phyloP scores from a whole-genome alignment of 2,329 filamentous ascomycete genomes.

The Beauveria scarabaeidicola region DNA sequence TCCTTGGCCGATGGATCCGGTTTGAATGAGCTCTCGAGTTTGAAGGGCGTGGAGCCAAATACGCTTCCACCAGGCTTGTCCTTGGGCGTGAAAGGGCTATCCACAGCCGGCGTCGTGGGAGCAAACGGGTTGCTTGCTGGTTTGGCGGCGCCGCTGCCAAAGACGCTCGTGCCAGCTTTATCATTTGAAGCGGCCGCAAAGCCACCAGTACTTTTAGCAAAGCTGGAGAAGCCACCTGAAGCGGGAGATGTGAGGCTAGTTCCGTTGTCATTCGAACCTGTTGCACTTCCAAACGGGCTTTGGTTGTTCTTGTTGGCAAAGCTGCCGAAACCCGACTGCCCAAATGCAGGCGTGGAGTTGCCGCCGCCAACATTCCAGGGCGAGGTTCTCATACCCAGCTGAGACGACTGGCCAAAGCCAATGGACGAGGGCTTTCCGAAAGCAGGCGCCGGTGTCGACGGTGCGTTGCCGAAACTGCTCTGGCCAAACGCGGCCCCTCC shows the following conservation, averaged over 20 bases:
- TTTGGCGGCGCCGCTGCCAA: constrained; percentile 29
- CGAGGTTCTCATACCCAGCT: constrained; percentile 39
- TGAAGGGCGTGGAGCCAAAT: constrained; percentile 52
- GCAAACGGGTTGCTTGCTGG: constrained; percentile 24
- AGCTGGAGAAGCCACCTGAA: constrained; percentile 44
- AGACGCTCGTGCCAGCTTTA: constrained; percentile 26
- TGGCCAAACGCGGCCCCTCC: constrained; percentile 36
- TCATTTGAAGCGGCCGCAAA: constrained; percentile 41
- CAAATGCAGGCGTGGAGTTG: constrained; percentile 39
- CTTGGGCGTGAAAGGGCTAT: constrained; percentile 13
- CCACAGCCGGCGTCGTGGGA: constrained; percentile 18
- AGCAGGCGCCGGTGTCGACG: constrained; percentile 31
- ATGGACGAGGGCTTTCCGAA: constrained; percentile 41
- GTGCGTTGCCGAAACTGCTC: constrained; percentile 32
- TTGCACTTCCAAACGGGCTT: constrained; percentile 31
- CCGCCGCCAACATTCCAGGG: constrained; percentile 39
- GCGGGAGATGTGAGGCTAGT: constrained; percentile 14
- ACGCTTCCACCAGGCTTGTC: constrained; percentile 23
- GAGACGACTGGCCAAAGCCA: constrained; percentile 46
- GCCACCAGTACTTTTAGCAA: constrained; percentile 46
- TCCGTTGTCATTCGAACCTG: constrained; percentile 5
- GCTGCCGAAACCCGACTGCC: constrained; percentile 42
- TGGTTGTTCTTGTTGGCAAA: constrained; percentile 27
- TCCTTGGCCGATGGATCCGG: constrained; percentile 53
- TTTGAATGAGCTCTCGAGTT: constrained; percentile 60